Conservation (phyloP, 805 yeast species). For the Zygoascus flipseniorum region DNA sequence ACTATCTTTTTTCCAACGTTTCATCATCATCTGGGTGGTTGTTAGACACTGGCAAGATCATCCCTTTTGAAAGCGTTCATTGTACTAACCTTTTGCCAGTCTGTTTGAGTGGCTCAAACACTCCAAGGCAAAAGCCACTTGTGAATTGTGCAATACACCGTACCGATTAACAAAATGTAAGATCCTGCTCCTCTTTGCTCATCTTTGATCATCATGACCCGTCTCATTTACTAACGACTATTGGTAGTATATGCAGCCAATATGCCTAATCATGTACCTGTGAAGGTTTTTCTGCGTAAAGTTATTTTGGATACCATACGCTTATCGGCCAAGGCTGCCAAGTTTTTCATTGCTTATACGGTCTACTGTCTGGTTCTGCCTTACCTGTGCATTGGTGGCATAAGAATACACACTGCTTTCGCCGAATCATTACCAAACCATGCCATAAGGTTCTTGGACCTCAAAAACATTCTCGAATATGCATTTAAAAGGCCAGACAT, state of each 20-base stretch:
- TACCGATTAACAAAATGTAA: conserved; percentile 52
- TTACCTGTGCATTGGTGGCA: conserved; percentile 15
- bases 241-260: conserved; percentile 42
- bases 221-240: background rate
- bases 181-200: background rate
- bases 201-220: background rate
- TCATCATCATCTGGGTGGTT: background rate
- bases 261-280: conserved; percentile 60
- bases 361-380: conserved; percentile 18
- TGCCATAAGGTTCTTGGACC: background rate
- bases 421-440: conserved; percentile 17
- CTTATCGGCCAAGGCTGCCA: conserved; percentile 4
- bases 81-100: conserved; percentile 11
- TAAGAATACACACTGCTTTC: conserved; percentile 14
- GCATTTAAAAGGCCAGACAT: background rate
- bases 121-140: conserved; percentile 51
- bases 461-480: background rate
- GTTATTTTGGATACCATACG: conserved; percentile 20
- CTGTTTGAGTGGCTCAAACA: conserved; percentile 78
- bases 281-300: conserved; percentile 38
- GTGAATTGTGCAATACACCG: conserved; percentile 82
- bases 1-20: background rate
- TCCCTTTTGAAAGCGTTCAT: background rate
- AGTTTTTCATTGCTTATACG: background rate
- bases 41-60: too few species aligned